Base-by-base conservation (phyloP, 441 rosid genomes). In the Gossypium davidsonii region DNA sequence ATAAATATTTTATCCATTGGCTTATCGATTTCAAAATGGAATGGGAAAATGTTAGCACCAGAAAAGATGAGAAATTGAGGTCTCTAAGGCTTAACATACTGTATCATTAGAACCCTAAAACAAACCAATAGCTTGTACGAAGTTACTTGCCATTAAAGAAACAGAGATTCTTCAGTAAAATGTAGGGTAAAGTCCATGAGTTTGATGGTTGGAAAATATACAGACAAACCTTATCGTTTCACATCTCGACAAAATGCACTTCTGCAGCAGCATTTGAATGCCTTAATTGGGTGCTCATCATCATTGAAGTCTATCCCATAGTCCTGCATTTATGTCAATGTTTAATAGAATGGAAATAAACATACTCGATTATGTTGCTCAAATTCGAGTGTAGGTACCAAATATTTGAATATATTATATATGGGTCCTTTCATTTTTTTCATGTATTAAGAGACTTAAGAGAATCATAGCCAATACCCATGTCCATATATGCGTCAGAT, bases 261-360 rank as follows among this genome's bases (percentile, higher is more conserved):
- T 83, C 89, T 90, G 60, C 97, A 94, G 1, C 6, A 60, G 66
- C 98, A 94, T 42, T 37, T 28, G 81, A 94, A 94, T 74, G 98
- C 95, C 80, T 89, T 84, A 37, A 91, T 69, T 20, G 98, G 98
- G 83, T 91, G 96, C 63, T 80, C 81, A 34, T 72, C 67, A 79
- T 92, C 98, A 42, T 56, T 66, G 60, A 92, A 94, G 82, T 92
- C 97, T 69, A 94, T 86, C 69, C 93, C 91, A 73, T 90, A 92
- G 79, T 94, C 98, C 98, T 94, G 91, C 63, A 74, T 21, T 10
- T 28, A 55, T 57, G 51, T 70, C 42, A 58, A 67, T n/a, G 57
- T 18, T 18, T 39, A 34, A 57, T 18, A 23, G 4, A 2, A 49
- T 14, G 44, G 14, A 70, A 11, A 39, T 55, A n/a, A n/a, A 64